Conservation (phyloP, 2,329 filamentous ascomycete genomes). For the Coniochaeta ligniaria region DNA sequence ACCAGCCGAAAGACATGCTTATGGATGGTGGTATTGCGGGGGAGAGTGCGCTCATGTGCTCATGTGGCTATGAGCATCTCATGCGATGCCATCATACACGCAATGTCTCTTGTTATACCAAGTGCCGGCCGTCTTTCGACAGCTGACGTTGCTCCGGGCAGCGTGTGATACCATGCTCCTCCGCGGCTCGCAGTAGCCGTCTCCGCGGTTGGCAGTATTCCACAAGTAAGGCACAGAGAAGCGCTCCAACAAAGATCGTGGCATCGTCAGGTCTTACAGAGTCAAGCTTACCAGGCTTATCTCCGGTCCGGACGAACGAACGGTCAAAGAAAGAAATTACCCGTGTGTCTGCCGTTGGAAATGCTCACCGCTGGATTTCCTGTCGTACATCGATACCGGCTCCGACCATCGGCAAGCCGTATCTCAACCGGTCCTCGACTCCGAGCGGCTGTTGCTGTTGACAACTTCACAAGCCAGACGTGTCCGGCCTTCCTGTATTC, state of each 20-base stretch:
- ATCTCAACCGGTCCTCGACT: background rate
- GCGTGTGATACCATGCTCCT: background rate
- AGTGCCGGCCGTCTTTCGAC: background rate
- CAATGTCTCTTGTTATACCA: background rate
- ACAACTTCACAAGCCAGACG: background rate
- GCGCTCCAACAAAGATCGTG: background rate
- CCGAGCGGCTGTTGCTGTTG: background rate
- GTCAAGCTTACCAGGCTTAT: background rate
- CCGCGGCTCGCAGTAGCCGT: background rate
- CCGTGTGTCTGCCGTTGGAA: background rate
- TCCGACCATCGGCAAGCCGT: background rate
- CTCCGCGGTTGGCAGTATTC: background rate
- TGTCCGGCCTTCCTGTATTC: background rate
- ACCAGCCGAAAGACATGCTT: background rate
- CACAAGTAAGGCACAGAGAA: background rate
- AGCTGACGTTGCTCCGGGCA: background rate
- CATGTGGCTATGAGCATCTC: background rate
- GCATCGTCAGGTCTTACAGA: background rate
- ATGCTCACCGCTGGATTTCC: background rate
- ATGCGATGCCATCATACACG: background rate
- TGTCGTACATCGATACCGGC: background rate
- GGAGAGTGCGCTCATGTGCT: background rate
- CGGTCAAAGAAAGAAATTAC: background rate
- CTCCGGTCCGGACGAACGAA: background rate
- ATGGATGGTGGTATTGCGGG: background rate